phyloP scores from a whole-genome alignment of 768 basidiomycete genomes.

The Holtermanniella nyarrowii region DNA sequence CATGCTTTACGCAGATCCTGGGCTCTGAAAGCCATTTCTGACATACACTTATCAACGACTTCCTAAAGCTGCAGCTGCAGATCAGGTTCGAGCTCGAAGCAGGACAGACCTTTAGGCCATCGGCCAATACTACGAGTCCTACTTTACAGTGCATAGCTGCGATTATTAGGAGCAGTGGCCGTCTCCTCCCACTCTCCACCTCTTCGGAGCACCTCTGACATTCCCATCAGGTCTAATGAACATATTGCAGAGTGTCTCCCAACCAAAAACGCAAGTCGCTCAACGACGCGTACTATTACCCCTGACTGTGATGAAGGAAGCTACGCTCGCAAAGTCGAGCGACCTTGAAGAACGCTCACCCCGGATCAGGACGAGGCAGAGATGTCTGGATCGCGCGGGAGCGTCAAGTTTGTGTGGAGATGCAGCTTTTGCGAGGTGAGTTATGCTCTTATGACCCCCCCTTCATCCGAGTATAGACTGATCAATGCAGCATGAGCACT shows the following conservation, averaged over 20 bases:
- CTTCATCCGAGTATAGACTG: neutral
- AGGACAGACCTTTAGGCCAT: conserved; percentile 31
- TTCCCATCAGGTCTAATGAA: conserved; percentile 25
- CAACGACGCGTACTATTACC: no score
- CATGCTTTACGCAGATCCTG: no score
- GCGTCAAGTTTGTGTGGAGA: conserved; percentile 37
- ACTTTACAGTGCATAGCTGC: conserved; percentile 34
- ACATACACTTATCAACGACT: no score
- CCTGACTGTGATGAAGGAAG: no score
- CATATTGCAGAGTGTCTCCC: conserved; percentile 32
- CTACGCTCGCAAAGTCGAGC: no score
- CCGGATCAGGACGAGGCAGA: conserved; percentile 31
- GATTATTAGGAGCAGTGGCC: no score
- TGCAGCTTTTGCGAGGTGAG: conserved; percentile 38
- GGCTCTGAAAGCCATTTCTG: no score
- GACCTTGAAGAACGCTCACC: neutral
- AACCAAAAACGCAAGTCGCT: conserved; percentile 26
- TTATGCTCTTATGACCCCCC: neutral
- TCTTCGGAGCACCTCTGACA: no score
- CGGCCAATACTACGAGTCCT: conserved; percentile 32
- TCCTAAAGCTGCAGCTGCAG: conserved; percentile 32
- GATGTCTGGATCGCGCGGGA: conserved; percentile 37
- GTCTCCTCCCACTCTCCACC: no score
- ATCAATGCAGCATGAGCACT: no score
- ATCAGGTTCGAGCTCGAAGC: conserved; percentile 39